Evolutionary conservation across 225 moss, liverwort and hornwort species (phyloP), one percentile per base, ranked within the genome.

Genomic region (Sphagnum tenellum): DNA sequence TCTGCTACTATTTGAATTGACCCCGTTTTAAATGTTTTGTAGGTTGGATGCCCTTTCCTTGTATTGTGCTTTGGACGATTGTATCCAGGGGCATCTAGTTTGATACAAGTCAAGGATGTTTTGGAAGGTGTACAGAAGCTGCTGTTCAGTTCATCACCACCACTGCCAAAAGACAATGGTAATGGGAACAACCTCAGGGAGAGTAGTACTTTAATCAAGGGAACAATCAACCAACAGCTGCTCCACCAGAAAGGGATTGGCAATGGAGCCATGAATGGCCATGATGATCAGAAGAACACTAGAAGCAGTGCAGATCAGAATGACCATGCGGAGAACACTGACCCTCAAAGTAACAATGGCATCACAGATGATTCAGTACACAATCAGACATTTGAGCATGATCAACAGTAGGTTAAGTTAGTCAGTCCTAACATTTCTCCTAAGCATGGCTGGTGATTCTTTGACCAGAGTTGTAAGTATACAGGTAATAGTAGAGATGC

Each of bases 21-120:
- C 29, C 29, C 29, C 1, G 29, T 29, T 29, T 11, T 10, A 2
- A 67, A 12, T 67, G 52, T 56, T 14, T 3, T 73, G 70, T 82
- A 96, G 95, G 84, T 96, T 29, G 95, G 88, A 61, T 92, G 92
- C 76, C 95, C 95, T 45, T 96, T 92, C 64, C 85, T 79, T 64
- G 76, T 83, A 5, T 80, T 85, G 69, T 96, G 96, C 80, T 96
- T 90, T 81, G 92, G 92, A 46, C 78, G 87, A 73, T 96, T 92
- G 75, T 96, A 92, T 72, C 69, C 77, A 66, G 96, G 96, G 46
- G 92, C 83, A 52, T 81, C 92, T 65, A 81, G 75, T 57, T 73
- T 92, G 51, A 92, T 96, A 62, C 88, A 96, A 75, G 69, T 88
- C 67, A 87, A 80, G 65, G 90, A 85, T 62, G 75, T 89, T 58